These are phyloP conservation scores for Sporobolomyces roseus DNA, from an alignment of 768 basidiomycete genomes.

Conservation along the genomic window DNA sequence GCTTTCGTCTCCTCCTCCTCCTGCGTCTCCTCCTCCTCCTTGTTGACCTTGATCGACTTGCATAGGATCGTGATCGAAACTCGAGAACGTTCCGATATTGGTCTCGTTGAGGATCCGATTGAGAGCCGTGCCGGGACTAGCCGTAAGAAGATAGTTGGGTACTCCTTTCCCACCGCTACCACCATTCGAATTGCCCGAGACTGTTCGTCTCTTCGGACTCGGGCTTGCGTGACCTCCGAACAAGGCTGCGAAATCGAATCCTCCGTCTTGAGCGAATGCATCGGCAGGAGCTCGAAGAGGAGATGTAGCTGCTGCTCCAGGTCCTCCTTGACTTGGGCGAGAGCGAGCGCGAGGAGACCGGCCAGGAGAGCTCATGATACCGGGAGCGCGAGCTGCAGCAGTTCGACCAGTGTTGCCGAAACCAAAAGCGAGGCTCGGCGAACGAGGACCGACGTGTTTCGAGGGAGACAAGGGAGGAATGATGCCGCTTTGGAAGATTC, in stretches of 20 bases:
- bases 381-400: background rate
- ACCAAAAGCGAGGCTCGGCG: conserved; percentile 23
- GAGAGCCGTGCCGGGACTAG: conserved; percentile 41
- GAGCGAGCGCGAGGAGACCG: conserved; percentile 28
- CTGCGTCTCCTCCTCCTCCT: too few relatives aligned
- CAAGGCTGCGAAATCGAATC: conserved; percentile 21
- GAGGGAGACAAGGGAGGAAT: conserved; percentile 37
- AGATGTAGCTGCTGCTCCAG: conserved; percentile 20
- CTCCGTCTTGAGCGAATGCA: conserved; percentile 11
- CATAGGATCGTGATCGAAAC: conserved; percentile 15
- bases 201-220: conserved; percentile 19
- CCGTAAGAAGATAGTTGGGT: conserved; percentile 40
- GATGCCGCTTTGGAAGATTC: conserved; percentile 7
- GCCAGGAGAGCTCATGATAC: conserved; percentile 31
- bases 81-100: conserved; percentile 18
- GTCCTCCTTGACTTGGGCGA: background rate
- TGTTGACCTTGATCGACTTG: conserved; percentile 10
- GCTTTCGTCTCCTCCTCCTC: too few relatives aligned
- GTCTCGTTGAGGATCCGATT: conserved; percentile 41
- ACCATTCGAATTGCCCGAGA: background rate
- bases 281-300: conserved; percentile 21
- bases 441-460: conserved; percentile 38
- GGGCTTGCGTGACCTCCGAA: conserved; percentile 29
- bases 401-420: background rate
- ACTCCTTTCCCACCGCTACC: conserved; percentile 1